Base-by-base conservation (phyloP, 495 filamentous ascomycete genomes). In the Parmelia sp. region DNA sequence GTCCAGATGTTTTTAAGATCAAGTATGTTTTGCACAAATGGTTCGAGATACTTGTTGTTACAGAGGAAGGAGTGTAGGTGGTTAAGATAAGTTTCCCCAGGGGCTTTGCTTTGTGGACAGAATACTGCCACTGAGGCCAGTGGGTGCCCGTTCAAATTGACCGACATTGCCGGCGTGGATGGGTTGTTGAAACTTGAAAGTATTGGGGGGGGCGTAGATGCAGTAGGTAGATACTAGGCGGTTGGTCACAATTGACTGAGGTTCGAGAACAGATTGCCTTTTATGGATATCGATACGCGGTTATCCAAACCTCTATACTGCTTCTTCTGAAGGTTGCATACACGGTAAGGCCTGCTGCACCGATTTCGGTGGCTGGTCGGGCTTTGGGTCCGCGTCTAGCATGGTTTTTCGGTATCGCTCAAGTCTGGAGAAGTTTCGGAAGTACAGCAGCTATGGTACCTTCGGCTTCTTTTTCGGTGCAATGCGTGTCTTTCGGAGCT, bases 61-160 rank as follows among this genome's bases (percentile, higher is more conserved):
- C 58, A 31, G 21, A 68, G 62, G 44, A 68, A 68, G 23, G 31
- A 36, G 31, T 58, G 62, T 19, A 68, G 23, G 49, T 59, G 29
- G 11, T 29, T 51, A 36, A 68, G 55, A 36, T 65, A 68, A 31
- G 1, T 47, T 40, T 65, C 66, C 17, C 42, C 42, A 33, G 62
- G 57, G 21, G 66, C 66, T 59, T 68, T 68, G 44, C 62, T 65
- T 65, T 68, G 66, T n/a, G 66, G 66, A 51, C 62, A 53, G 62
- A 68, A 68, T 12, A 68, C 47, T 35, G 45, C 66, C 27, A 57
- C 58, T 37, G 66, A 68, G 23, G 66, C 49, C 45, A 64, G 33
- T 27, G 40, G 57, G 29, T 29, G 61, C 29, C 47, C 47, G 29
- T 35, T 33, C 15, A 39, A 7, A 37, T 29, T 57, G n/a, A 23